Evolutionary conservation across 2,329 filamentous ascomycete species (phyloP).

Genomic region (Cordyceps cicadae): DNA sequence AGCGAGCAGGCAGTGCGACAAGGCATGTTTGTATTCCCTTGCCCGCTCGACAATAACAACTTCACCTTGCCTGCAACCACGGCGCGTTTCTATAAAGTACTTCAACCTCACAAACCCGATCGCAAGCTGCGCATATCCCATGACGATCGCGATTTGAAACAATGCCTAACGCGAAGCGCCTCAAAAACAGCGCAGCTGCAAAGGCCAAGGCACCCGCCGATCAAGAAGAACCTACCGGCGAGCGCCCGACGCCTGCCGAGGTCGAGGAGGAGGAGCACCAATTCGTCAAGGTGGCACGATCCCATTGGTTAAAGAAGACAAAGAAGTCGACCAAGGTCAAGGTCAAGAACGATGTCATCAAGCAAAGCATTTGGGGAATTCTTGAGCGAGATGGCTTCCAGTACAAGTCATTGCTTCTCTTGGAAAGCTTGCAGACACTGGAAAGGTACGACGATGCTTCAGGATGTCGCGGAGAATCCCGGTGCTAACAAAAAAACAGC

Average conservation of each 20-base stretch:
- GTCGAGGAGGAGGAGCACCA: constrained; percentile 63
- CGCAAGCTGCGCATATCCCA: constrained; percentile 2
- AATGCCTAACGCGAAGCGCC: constrained; percentile 54
- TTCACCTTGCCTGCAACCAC: neutral
- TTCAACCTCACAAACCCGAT: neutral
- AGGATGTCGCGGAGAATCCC: neutral
- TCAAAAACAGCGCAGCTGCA: constrained; percentile 43
- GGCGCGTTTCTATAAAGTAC: neutral
- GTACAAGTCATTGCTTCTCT: constrained; percentile 65
- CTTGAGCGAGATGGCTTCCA: constrained; percentile 75
- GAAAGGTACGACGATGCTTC: constrained; percentile 55
- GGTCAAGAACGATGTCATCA: constrained; percentile 77
- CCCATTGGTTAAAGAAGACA: constrained; percentile 70
- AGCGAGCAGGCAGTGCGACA: neutral
- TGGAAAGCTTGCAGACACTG: constrained; percentile 85
- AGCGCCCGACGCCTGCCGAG: constrained; percentile 49
- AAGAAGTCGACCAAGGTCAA: constrained; percentile 56
- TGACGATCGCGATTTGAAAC: constrained; percentile 13
- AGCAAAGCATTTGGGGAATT: constrained; percentile 80
- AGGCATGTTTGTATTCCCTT: constrained; percentile 14
- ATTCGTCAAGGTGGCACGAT: constrained; percentile 70
- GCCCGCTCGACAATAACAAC: neutral
- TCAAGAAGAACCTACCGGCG: constrained; percentile 30
- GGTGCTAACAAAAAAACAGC: constrained; percentile 35
- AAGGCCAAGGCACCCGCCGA: constrained; percentile 26